These are phyloP conservation scores for Chlorella sp. DNA, from an alignment of 139 green algal genomes.

Conservation along the genomic window DNA sequence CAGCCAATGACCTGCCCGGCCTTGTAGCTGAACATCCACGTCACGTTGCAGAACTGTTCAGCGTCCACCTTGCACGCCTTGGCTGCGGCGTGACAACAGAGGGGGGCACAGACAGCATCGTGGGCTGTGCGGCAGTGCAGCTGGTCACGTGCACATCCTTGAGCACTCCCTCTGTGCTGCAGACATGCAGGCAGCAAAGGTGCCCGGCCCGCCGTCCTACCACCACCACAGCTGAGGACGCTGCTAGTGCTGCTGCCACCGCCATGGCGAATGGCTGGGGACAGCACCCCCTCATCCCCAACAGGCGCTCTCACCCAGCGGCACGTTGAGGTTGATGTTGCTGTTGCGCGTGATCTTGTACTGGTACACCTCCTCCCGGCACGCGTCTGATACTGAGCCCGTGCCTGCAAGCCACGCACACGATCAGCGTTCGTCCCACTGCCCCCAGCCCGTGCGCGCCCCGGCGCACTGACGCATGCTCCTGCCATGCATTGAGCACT, in stretches of 20 bases:
- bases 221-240: no score
- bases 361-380: slow-evolving; percentile 44
- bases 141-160: no score
- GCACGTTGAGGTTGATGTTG: slow-evolving; percentile 79
- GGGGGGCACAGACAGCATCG: no score
- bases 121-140: no score
- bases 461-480: neutral
- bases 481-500: no score
- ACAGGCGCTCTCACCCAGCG: slow-evolving; percentile 61
- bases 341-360: slow-evolving; percentile 41
- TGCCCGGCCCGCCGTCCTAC: no score
- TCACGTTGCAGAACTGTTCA: slow-evolving; percentile 53
- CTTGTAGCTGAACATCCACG: slow-evolving; percentile 39
- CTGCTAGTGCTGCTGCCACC: no score
- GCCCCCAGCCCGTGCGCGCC: neutral
- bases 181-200: no score
- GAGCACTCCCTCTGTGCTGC: no score
- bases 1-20: slow-evolving; percentile 24
- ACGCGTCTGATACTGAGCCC: slow-evolving; percentile 28
- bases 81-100: slow-evolving; percentile 26
- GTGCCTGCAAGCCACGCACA: neutral
- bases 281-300: no score
- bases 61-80: slow-evolving; percentile 66
- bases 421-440: no score
- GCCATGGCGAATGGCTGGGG: no score